Conservation (phyloP, 225 moss, liverwort and hornwort species). For the Thuidium tamariscinum region DNA sequence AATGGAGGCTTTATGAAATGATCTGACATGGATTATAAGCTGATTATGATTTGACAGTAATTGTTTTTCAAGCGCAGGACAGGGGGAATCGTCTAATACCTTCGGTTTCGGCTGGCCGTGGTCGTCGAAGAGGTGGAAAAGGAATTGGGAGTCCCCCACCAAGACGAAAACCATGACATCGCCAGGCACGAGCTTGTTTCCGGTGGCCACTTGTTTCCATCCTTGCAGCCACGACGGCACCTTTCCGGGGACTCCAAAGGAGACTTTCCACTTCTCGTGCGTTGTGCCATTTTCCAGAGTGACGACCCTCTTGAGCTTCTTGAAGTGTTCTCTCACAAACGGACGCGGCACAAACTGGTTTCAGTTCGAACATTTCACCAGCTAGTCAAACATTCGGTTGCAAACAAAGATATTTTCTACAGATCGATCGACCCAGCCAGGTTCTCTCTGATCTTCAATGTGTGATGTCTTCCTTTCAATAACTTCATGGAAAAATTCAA, state of each 20-base stretch:
- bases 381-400: not conserved
- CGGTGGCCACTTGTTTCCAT: conserved; percentile 3
- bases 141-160: conserved; percentile 4
- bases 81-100: not conserved
- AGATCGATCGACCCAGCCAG: not conserved
- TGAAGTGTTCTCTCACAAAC: conserved; percentile 18
- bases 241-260: not conserved
- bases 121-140: conserved; percentile 20
- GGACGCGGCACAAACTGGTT: conserved; percentile 13
- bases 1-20: not conserved
- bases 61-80: not conserved
- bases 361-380: not conserved
- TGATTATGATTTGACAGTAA: too few species aligned
- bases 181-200: not conserved
- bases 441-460: not conserved
- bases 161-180: conserved; percentile 22
- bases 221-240: conserved; percentile 4
- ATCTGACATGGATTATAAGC: not conserved
- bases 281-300: not conserved
- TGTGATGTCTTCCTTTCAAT: not conserved
- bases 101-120: not conserved
- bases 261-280: conserved; percentile 11
- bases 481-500: not conserved
- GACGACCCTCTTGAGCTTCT: not conserved
- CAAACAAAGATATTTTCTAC: not conserved